phyloP scores from a whole-genome alignment of 1,284 basidiomycete genomes.

The Blastosporella zonata region DNA sequence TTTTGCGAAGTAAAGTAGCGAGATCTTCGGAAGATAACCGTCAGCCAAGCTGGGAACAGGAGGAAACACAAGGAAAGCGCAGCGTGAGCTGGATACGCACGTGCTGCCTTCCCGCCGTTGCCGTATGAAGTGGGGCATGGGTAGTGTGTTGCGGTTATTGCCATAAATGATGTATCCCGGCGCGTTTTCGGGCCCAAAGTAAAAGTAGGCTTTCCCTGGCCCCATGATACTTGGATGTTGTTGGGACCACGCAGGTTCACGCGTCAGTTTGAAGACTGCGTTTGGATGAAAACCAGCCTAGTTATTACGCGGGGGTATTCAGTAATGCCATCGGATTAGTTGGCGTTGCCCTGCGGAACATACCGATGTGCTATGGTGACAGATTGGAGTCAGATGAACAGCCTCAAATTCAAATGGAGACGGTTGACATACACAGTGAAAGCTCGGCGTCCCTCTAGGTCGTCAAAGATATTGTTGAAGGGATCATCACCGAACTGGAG shows the following conservation, averaged over 20 bases:
- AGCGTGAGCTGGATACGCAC: constrained; percentile 31
- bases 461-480: constrained; percentile 58
- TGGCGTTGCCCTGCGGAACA: constrained; percentile 6
- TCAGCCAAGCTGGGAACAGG: neutral
- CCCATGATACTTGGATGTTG: constrained; percentile 67
- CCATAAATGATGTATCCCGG: constrained; percentile 69
- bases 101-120: constrained; percentile 57
- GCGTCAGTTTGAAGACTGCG: constrained; percentile 56
- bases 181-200: constrained; percentile 60
- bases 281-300: constrained; percentile 57
- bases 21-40: constrained; percentile 41
- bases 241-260: constrained; percentile 62
- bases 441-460: constrained; percentile 56
- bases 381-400: constrained; percentile 14
- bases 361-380: constrained; percentile 13
- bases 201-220: constrained; percentile 66
- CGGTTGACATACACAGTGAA: constrained; percentile 59
- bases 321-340: constrained; percentile 6
- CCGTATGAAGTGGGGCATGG: constrained; percentile 55
- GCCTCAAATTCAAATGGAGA: constrained; percentile 7
- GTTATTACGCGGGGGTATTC: neutral
- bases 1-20: constrained; percentile 68
- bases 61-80: neutral
- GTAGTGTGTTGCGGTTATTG: constrained; percentile 48
- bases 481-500: constrained; percentile 63